phyloP scores from a whole-genome alignment of 2,329 filamentous ascomycete species.

The Exophiala calicioides region DNA sequence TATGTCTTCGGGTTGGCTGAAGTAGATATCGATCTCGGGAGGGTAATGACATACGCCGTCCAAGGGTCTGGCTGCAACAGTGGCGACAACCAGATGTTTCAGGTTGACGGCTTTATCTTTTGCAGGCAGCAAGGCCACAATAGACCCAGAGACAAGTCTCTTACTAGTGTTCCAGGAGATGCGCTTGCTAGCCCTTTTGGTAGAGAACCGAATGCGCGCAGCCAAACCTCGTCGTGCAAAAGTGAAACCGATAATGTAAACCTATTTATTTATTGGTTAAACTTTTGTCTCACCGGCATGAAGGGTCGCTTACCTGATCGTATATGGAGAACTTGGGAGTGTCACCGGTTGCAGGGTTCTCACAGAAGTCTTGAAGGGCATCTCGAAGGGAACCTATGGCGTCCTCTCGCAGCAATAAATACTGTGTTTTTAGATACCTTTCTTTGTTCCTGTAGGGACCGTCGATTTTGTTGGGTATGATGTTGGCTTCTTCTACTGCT shows the following conservation, averaged over 20 bases:
- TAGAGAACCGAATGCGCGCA: conserved; percentile 70
- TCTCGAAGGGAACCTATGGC: conserved; percentile 67
- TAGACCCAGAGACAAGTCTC: conserved; percentile 55
- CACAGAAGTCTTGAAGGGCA: conserved; percentile 60
- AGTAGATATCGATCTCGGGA: conserved; percentile 74
- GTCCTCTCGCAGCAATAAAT: conserved; percentile 74
- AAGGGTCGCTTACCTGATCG: conserved; percentile 58
- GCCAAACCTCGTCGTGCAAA: conserved; percentile 65
- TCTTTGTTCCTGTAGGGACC: conserved; percentile 62
- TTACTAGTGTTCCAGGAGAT: conserved; percentile 69
- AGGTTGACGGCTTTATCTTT: conserved; percentile 62
- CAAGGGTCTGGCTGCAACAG: conserved; percentile 70
- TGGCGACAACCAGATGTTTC: conserved; percentile 63
- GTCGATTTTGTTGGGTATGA: conserved; percentile 57
- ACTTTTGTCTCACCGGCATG: no score
- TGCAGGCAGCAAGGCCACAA: conserved; percentile 57
- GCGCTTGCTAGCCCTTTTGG: conserved; percentile 62
- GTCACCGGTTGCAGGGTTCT: conserved; percentile 59
- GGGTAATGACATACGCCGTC: conserved; percentile 64
- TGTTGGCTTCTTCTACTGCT: conserved; percentile 33
- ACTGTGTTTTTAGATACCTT: conserved; percentile 72
- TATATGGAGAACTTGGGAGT: conserved; percentile 64
- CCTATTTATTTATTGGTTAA: conserved; percentile 46
- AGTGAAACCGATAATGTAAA: conserved; percentile 65
- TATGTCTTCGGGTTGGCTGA: conserved; percentile 61